Evolutionary conservation across 2,329 filamentous ascomycete species (phyloP), one percentile per base, ranked within the genome.

Genomic region (Cladophialophora carrionii): DNA sequence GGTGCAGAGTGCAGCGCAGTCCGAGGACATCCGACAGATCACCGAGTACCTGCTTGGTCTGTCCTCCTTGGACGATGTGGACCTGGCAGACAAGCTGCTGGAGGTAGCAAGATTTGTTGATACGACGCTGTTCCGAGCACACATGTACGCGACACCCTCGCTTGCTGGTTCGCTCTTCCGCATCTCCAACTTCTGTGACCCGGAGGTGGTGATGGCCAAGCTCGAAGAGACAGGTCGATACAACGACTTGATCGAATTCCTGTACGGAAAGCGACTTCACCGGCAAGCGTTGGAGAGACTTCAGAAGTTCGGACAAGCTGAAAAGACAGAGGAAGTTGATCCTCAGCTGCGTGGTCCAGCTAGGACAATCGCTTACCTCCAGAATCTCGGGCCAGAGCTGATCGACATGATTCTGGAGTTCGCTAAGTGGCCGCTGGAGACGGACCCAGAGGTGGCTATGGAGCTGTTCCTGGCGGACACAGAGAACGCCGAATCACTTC

Each of bases 121-220:
- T 74, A 99, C 95, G 0, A 94, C 93, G 0, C 84, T 99, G 0
- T 98, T 99, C 81, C 87, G 94, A 17, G 90, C 92, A 0, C 96
- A 96, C 76, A 98, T 99, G 93, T 92, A 94, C 73, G 92, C 90
- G 3, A 88, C 88, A 7, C 94, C 95, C 4, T 87, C 89, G 5
- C 82, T 99, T 10, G 92, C 92, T 3, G 90, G 91, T 1, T 91
- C 93, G 0, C 84, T 99, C 0, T 98, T 99, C 80, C 92, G 95
- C 26, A 91, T 98, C 58, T 89, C 93, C 74, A 99, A 99, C 76
- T 98, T 97, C 75, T 98, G 95, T 76, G 94, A 99, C 72, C 94
- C 95, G 0, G 89, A 91, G 32, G 95, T 98, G 2, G 94, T 99
- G 24, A 95, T 96, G 74, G 91, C 96, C 76, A 92, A 92, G 72